A percentile compares a stretch with the other conserved stretches of the same genome.
These are phyloP conservation scores for Suillus paluster DNA, from an alignment of 768 basidiomycete species.

Conservation along the genomic window DNA sequence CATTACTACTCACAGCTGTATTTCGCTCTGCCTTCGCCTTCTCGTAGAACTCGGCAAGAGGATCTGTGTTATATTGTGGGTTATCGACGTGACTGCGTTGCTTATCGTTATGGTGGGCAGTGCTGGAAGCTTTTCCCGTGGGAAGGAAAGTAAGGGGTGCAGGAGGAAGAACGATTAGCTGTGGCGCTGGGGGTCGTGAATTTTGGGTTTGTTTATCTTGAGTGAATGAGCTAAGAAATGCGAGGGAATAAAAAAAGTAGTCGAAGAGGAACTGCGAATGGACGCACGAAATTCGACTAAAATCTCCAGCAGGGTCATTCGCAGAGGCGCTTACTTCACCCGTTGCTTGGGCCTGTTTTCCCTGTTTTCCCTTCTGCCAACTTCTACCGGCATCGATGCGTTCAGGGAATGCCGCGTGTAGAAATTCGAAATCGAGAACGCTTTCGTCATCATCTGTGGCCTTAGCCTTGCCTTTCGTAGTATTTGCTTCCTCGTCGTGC, in stretches of 20 bases:
- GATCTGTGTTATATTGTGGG: slow-evolving; percentile 45
- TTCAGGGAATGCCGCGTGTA: slow-evolving; percentile 51
- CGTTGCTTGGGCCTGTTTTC: slow-evolving; percentile 5
- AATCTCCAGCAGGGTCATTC: slow-evolving; percentile 31
- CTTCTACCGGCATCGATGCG: slow-evolving; percentile 49
- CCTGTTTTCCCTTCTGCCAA: slow-evolving; percentile 21
- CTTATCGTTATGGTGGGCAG: slow-evolving; percentile 8
- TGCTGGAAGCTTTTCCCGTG: background rate
- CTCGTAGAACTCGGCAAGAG: slow-evolving; percentile 67
- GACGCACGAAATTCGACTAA: slow-evolving; percentile 55
- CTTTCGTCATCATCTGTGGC: slow-evolving; percentile 12
- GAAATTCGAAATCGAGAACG: slow-evolving; percentile 42
- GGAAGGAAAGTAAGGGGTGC: slow-evolving; percentile 24
- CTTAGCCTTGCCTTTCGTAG: slow-evolving; percentile 19
- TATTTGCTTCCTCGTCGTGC: slow-evolving; percentile 7
- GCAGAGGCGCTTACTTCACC: background rate
- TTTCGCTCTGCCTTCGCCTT: slow-evolving; percentile 56
- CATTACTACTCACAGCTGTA: slow-evolving; percentile 39
- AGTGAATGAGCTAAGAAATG: background rate
- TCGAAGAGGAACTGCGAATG: background rate
- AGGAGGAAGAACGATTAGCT: slow-evolving; percentile 27
- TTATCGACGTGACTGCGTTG: slow-evolving; percentile 20
- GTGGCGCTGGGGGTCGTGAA: background rate
- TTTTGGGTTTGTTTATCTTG: background rate
- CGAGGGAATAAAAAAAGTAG: background rate